Conservation (phyloP, 192 early-diverging fungal genomes). For the Podila minutissima region DNA sequence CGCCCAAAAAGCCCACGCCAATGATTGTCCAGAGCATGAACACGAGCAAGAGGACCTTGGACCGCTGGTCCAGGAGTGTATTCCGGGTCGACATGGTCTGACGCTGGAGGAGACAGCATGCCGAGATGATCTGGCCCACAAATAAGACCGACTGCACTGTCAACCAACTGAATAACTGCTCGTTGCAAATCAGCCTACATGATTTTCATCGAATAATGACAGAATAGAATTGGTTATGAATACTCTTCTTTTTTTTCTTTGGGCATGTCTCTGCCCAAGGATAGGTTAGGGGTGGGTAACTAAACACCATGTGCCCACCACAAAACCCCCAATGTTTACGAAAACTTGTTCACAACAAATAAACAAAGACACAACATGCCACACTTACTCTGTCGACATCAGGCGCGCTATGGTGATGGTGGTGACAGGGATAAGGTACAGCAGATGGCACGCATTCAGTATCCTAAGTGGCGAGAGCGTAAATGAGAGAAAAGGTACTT, state of each 20-base stretch:
- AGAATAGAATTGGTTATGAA: too few relatives aligned
- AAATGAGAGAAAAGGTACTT: background rate
- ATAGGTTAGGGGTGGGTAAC: too few relatives aligned
- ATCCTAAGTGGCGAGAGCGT: conserved; percentile 4
- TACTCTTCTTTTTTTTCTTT: too few relatives aligned
- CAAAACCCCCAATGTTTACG: background rate
- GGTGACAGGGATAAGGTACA: conserved; percentile 48
- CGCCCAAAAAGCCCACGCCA: conserved; percentile 42
- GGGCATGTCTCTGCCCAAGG: too few relatives aligned
- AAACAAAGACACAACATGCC: background rate
- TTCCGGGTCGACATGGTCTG: conserved; percentile 31
- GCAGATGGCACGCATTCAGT: conserved; percentile 37
- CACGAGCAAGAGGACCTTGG: conserved; percentile 27
- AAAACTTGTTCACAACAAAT: background rate
- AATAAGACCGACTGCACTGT: conserved; percentile 43
- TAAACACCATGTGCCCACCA: too few relatives aligned
- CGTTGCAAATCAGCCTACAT: conserved; percentile 41
- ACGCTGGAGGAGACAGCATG: conserved; percentile 34
- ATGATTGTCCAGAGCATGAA: conserved; percentile 50
- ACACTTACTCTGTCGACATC: conserved; percentile 33
- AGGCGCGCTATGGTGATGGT: conserved; percentile 32
- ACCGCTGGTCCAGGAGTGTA: conserved; percentile 23
- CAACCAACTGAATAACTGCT: conserved; percentile 51
- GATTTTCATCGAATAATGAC: background rate
- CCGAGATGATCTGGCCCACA: conserved; percentile 20